Conservation (phyloP, 2,329 filamentous ascomycete species). For the Fusarium falciforme region DNA sequence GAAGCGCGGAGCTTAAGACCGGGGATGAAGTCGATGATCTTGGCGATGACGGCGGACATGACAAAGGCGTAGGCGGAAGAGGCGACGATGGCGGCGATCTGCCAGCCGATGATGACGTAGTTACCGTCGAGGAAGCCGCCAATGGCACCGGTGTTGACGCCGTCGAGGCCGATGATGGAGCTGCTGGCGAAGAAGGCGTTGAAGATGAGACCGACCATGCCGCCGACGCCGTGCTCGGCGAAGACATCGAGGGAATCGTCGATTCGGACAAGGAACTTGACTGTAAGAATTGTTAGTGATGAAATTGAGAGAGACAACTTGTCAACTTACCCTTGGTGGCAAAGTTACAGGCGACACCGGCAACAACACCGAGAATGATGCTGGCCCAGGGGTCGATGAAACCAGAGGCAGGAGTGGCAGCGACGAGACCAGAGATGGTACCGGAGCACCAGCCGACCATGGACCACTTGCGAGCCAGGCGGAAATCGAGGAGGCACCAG, state of each 20-base stretch:
- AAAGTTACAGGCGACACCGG: slow-evolving; percentile 76
- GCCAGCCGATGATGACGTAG: slow-evolving; percentile 80
- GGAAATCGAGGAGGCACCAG: slow-evolving; percentile 96
- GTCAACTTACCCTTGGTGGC: slow-evolving; percentile 64
- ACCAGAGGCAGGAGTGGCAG: slow-evolving; percentile 76
- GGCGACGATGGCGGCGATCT: slow-evolving; percentile 80
- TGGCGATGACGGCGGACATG: slow-evolving; percentile 79
- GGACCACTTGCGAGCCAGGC: slow-evolving; percentile 93
- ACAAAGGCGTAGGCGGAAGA: slow-evolving; percentile 76
- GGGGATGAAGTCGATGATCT: slow-evolving; percentile 78
- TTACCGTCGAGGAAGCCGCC: slow-evolving; percentile 83
- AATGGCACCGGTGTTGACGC: slow-evolving; percentile 74
- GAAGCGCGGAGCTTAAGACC: slow-evolving; percentile 83
- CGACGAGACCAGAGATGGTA: slow-evolving; percentile 76
- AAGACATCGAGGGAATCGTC: slow-evolving; percentile 80
- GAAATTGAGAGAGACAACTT: not conserved
- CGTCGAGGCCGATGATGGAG: slow-evolving; percentile 79
- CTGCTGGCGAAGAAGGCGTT: slow-evolving; percentile 78
- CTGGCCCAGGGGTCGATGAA: slow-evolving; percentile 76
- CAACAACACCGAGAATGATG: slow-evolving; percentile 72
- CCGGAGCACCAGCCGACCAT: slow-evolving; percentile 81
- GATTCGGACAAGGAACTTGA: slow-evolving; percentile 72
- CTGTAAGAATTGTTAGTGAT: slow-evolving; percentile 44
- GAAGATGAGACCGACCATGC: slow-evolving; percentile 77
- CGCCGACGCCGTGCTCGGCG: slow-evolving; percentile 77